Evolutionary conservation across 139 green algal genomes (phyloP), one percentile per base, ranked within the genome.

Genomic region (Chlamydomonas sp.): DNA sequence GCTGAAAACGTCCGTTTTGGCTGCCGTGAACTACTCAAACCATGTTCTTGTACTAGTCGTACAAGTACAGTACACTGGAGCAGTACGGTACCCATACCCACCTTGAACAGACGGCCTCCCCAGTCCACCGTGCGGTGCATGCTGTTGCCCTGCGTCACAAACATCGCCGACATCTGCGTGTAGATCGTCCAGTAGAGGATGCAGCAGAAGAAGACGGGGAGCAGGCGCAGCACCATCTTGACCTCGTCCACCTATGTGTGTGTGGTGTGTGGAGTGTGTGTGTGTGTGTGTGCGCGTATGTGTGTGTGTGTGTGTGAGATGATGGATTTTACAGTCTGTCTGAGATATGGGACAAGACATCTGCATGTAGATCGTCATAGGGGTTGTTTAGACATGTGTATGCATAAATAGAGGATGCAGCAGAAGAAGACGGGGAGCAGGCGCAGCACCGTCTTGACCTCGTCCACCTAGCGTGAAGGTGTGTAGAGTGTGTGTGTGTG

Each of bases 111-210:
- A 13, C 10, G 8, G 31, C 60, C 60, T 13, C 31, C 5, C 5
- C 22, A 48, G 60, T 26, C 60, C 26, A 20, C 72, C 34, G 3
- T 70, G 48, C n/a, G 67, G 73, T 95, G 76, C 90, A 97, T 96
- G 4, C 85, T 68, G 16, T 75, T 81, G 73, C 91, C 91, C 69
- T 96, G 90, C 57, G 84, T 75, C 70, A 96, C 88, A 65, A 97
- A 97, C 57, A 97, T 87, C 37, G 82, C 89, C 66, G 83, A 79
- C 91, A 97, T 96, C 84, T 93, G 87, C 30, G 79, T 83, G 80
- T 96, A 97, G 65, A 97, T 87, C 34, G 87, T 93, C 84, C 90
- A 97, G 83, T 94, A 97, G 26, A 94, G 38, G 59, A 92, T 87
- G 30, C 85, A 94, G 69, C 88, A 84, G 69, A 84, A 82, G 77